phyloP scores from a whole-genome alignment of 345 rosid species.

The Pistacia integerrima region DNA sequence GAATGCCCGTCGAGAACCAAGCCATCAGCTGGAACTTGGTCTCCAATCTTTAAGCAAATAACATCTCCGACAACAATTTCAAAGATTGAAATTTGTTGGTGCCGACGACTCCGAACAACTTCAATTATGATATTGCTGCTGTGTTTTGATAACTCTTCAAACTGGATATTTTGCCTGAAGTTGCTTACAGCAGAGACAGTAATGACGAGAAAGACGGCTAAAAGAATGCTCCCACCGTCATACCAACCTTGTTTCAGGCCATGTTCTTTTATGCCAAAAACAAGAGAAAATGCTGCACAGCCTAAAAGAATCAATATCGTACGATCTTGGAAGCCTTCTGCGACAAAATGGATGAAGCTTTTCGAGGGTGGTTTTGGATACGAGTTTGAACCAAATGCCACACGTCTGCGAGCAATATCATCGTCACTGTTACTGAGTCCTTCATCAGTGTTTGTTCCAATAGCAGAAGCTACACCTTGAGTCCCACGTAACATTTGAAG shows the following conservation, averaged over 20 bases:
- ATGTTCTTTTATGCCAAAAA: no score
- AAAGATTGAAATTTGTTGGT: constrained; percentile 29
- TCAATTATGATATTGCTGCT: no score
- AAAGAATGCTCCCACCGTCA: constrained; percentile 67
- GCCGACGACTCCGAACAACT: no score
- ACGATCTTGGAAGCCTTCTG: constrained; percentile 53
- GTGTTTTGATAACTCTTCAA: constrained; percentile 14
- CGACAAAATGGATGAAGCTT: constrained; percentile 42
- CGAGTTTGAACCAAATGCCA: constrained; percentile 58
- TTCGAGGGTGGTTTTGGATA: constrained; percentile 27
- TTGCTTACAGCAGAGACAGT: constrained; percentile 55
- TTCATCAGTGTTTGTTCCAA: constrained; percentile 28
- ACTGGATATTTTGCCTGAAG: constrained; percentile 51
- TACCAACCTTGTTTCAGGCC: constrained; percentile 48
- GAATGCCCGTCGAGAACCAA: constrained; percentile 50
- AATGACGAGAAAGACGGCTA: constrained; percentile 56
- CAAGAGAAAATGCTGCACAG: no score
- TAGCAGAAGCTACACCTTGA: constrained; percentile 35
- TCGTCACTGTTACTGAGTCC: constrained; percentile 44
- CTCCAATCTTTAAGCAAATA: neutral
- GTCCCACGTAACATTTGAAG: constrained; percentile 44
- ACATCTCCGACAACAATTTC: constrained; percentile 73
- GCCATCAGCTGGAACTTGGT: constrained; percentile 16
- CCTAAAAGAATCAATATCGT: constrained; percentile 1
- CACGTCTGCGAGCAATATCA: constrained; percentile 40